Percentiles rank a stretch among this genome's conserved stretches.
Evolutionary conservation across 768 basidiomycete species (phyloP).

Genomic region (Macrolepiota albuminosa): DNA sequence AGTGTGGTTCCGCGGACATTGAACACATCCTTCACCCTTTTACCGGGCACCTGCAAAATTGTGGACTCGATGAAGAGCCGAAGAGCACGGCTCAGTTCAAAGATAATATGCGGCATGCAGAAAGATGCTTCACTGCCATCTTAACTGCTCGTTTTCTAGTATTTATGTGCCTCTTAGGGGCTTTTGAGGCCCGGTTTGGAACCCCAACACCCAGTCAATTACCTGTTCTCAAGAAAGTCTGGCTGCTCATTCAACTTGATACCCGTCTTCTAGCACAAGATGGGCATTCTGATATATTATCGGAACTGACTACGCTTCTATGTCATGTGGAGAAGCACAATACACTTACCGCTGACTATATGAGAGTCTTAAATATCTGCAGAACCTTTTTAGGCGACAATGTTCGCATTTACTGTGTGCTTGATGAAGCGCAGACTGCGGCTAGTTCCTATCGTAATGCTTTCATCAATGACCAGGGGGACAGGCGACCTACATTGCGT

Average conservation of each 20-base stretch:
- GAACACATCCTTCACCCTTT: neutral
- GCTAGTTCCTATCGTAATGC: neutral
- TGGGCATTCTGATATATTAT: neutral
- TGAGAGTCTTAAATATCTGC: neutral
- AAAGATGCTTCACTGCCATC: neutral
- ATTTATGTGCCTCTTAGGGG: neutral
- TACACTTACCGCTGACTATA: no score
- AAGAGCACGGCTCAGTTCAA: no score
- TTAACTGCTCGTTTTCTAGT: neutral
- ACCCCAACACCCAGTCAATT: neutral
- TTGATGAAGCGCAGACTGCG: neutral
- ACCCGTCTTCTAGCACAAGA: neutral
- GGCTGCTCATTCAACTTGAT: conserved; percentile 2
- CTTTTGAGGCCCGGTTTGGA: neutral
- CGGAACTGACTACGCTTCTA: neutral
- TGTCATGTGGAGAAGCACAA: neutral
- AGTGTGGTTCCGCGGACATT: neutral
- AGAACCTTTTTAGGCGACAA: neutral
- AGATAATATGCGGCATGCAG: neutral
- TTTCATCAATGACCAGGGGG: neutral
- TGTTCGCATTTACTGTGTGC: neutral
- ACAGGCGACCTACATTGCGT: neutral
- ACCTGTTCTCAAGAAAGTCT: neutral
- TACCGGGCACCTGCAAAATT: neutral
- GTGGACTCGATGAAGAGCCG: neutral